phyloP scores from a whole-genome alignment of 2,329 filamentous ascomycete species.

The Clonostachys sp. region DNA sequence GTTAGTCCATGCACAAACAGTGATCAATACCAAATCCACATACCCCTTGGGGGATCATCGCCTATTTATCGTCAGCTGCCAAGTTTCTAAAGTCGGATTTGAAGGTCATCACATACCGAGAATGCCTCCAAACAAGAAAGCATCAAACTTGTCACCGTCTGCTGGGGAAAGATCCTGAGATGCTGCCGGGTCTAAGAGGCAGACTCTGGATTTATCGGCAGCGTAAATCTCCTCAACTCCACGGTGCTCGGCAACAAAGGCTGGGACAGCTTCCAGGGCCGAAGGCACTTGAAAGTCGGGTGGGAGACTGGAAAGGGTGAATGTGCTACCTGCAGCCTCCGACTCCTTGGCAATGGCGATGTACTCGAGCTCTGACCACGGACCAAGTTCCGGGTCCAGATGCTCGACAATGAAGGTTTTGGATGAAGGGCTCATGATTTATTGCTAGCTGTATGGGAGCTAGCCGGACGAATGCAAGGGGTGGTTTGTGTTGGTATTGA shows the following conservation, averaged over 20 bases:
- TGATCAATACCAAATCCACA: slow-evolving; percentile 13
- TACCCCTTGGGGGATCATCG: slow-evolving; percentile 90
- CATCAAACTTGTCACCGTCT: slow-evolving; percentile 79
- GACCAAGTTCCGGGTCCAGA: slow-evolving; percentile 87
- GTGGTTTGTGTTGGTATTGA: neutral
- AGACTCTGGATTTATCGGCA: slow-evolving; percentile 69
- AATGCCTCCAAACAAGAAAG: slow-evolving; percentile 94
- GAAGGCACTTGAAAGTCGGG: slow-evolving; percentile 60
- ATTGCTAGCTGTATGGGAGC: neutral
- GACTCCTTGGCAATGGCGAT: slow-evolving; percentile 81
- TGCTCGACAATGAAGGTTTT: slow-evolving; percentile 95
- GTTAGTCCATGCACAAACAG: neutral
- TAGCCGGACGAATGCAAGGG: neutral
- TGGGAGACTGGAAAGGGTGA: slow-evolving; percentile 81
- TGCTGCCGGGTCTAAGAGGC: slow-evolving; percentile 84
- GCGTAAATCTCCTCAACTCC: slow-evolving; percentile 83
- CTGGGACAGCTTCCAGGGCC: slow-evolving; percentile 46
- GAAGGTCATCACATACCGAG: slow-evolving; percentile 58
- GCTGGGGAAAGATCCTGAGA: slow-evolving; percentile 75
- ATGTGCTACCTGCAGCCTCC: slow-evolving; percentile 57
- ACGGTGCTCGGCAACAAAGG: slow-evolving; percentile 67
- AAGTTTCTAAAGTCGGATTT: neutral
- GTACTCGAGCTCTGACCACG: slow-evolving; percentile 95
- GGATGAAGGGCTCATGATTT: neutral
- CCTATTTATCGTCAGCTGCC: slow-evolving; percentile 42